Base-by-base conservation (phyloP, 352 stramenopile genomes). In the Phytophthora capsici region DNA sequence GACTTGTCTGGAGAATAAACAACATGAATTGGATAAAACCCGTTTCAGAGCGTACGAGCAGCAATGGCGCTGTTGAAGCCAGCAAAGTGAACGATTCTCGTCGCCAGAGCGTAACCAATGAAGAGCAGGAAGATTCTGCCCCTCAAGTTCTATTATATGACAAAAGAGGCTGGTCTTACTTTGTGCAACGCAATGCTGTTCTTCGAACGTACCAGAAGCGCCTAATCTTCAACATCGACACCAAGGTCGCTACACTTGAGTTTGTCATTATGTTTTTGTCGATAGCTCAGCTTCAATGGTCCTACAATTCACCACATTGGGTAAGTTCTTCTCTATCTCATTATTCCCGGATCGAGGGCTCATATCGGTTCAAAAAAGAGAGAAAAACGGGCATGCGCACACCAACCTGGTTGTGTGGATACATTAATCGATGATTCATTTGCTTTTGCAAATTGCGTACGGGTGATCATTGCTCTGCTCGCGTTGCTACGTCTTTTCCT, bases 351-450 rank as follows among this genome's bases (percentile, higher is more conserved):
- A 12, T 20, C 17, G 28, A n/a, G 3, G 36, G 14, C n/a, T 36
- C 4, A 52, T 38, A 2, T 23, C 43, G 26, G 1, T 26, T 20
- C 16, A 44, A 4, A 44, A 48, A 22, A 83, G 72, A 75, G 79
- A 2, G 77, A 89, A 48, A 90, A 88, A 49, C 64, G 77, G 9
- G 69, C 60, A 10, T 91, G 80, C 45, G 30, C 32, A 20, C 20
- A 52, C 0, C 53, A 52, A 34, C 7, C 49, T 0, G 44, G 58
- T 36, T 91, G 81, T 51, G 25, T 69, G 22, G 63, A 73, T 14
- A 62, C 82, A 25, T 49, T 80, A 7, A 30, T 72, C 0, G 77
- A 87, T 44, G 69, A 41, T 0, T 86, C 74, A 0, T 91, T 89
- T 55, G 16, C 32, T 5, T 26, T 65, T 6, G 44, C 65, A 0